These are phyloP conservation scores for Galerina sulciceps DNA, from an alignment of 768 basidiomycete genomes.

Conservation along the genomic window DNA sequence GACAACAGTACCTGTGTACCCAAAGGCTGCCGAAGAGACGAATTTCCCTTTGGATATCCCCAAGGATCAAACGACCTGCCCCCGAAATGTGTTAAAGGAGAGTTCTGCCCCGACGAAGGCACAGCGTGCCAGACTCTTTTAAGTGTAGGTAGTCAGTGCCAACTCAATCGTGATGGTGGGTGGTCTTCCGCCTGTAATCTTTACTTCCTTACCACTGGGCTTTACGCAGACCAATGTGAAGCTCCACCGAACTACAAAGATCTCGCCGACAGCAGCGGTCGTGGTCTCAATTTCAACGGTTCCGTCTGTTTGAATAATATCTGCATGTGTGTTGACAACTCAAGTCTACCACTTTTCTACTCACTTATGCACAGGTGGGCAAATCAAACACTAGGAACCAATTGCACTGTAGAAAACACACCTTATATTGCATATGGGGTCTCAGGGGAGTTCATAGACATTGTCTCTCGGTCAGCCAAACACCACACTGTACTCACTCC, in stretches of 20 bases:
- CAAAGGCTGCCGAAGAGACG: constrained; percentile 76
- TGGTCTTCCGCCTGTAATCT: not conserved
- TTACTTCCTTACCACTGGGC: too few species aligned
- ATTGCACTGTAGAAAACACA: constrained; percentile 79
- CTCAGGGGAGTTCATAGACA: constrained; percentile 68
- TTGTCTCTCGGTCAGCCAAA: constrained; percentile 72
- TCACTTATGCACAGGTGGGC: constrained; percentile 62
- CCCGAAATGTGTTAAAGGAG: constrained; percentile 56
- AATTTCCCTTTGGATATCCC: constrained; percentile 74
- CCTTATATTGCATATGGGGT: constrained; percentile 73
- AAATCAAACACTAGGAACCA: constrained; percentile 66
- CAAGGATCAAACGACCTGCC: constrained; percentile 50
- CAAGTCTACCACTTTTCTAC: not conserved
- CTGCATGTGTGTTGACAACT: constrained; percentile 67
- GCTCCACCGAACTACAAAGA: constrained; percentile 67
- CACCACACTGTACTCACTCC: not conserved
- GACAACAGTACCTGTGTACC: constrained; percentile 57
- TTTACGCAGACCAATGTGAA: constrained; percentile 73
- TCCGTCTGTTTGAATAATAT: constrained; percentile 81
- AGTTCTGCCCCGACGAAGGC: constrained; percentile 88
- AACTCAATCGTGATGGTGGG: constrained; percentile 86
- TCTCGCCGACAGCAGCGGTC: constrained; percentile 64
- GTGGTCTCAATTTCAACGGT: constrained; percentile 79
- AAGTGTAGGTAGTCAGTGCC: constrained; percentile 69
- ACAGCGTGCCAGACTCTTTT: constrained; percentile 66